These are phyloP conservation scores for Bryum argenteum DNA, from an alignment of 225 moss, liverwort and hornwort species.

Conservation along the genomic window DNA sequence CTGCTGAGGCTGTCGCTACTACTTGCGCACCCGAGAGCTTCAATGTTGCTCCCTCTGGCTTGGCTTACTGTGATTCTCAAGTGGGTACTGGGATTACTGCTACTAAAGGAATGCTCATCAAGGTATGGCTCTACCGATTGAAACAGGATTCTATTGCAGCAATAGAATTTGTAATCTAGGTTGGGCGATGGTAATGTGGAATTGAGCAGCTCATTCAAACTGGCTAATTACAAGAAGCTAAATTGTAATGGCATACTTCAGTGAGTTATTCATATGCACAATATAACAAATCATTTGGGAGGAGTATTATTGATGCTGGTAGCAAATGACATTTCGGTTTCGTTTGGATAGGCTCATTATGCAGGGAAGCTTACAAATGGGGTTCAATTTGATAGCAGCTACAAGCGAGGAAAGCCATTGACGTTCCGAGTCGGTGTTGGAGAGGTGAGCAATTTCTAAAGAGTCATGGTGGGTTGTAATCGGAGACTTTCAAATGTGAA, in stretches of 20 bases:
- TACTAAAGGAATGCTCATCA: conserved; percentile 85
- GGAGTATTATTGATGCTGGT: too few species aligned
- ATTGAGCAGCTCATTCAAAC: background rate
- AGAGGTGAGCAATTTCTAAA: conserved; percentile 51
- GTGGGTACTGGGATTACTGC: conserved; percentile 72
- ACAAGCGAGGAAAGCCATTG: conserved; percentile 82
- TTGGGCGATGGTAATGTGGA: too few species aligned
- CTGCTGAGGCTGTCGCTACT: background rate
- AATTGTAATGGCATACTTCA: too few species aligned
- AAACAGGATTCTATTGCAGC: background rate
- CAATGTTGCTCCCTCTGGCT: conserved; percentile 64
- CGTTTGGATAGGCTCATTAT: conserved; percentile 74
- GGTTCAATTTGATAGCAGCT: conserved; percentile 88
- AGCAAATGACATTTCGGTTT: too few species aligned
- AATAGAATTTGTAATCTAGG: too few species aligned
- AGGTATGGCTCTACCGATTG: conserved; percentile 41
- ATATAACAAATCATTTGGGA: background rate
- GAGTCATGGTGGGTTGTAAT: too few species aligned
- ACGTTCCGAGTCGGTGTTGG: conserved; percentile 92
- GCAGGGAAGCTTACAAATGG: conserved; percentile 87
- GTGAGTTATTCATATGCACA: too few species aligned
- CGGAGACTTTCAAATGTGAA: too few species aligned
- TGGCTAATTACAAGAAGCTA: too few species aligned
- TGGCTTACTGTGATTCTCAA: conserved; percentile 75
- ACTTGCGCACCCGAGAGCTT: conserved; percentile 45